phyloP scores from a whole-genome alignment of 768 basidiomycete genomes.

The Trichaptum fuscoviolaceum region DNA sequence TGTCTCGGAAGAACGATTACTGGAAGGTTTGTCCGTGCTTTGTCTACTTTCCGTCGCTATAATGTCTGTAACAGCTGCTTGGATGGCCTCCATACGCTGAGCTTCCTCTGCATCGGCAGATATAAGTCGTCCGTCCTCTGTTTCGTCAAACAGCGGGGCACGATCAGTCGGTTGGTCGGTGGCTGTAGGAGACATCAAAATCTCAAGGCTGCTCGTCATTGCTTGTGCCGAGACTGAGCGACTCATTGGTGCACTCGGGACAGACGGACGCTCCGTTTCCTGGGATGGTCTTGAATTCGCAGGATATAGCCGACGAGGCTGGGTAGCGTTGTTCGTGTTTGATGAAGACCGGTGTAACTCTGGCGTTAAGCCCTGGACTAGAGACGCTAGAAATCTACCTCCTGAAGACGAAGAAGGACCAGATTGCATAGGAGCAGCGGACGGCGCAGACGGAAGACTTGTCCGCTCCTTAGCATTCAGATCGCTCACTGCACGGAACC shows the following conservation, averaged over 20 bases:
- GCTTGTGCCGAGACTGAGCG: not conserved
- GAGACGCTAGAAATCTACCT: not conserved
- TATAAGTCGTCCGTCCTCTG: constrained; percentile 51
- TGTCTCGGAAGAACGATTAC: constrained; percentile 11
- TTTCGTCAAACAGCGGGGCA: constrained; percentile 77
- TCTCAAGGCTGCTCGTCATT: constrained; percentile 51
- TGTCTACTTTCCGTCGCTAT: constrained; percentile 75
- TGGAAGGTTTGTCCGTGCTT: constrained; percentile 11
- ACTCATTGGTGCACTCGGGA: not conserved
- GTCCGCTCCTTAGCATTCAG: constrained; percentile 32
- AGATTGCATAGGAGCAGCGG: constrained; percentile 15
- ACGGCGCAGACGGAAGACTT: constrained; percentile 6
- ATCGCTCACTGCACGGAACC: constrained; percentile 84
- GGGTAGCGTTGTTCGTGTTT: constrained; percentile 28
- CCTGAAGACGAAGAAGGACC: constrained; percentile 7
- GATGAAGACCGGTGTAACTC: constrained; percentile 30
- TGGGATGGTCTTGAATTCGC: constrained; percentile 19
- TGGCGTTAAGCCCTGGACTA: not conserved
- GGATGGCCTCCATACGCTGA: constrained; percentile 91
- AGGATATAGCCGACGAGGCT: constrained; percentile 18
- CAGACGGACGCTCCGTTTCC: constrained; percentile 24
- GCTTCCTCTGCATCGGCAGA: constrained; percentile 63
- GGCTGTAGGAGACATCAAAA: constrained; percentile 70
- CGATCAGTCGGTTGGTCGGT: constrained; percentile 46
- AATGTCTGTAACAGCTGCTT: constrained; percentile 93